phyloP scores from a whole-genome alignment of 441 rosid genomes.

The Brassica balearica region DNA sequence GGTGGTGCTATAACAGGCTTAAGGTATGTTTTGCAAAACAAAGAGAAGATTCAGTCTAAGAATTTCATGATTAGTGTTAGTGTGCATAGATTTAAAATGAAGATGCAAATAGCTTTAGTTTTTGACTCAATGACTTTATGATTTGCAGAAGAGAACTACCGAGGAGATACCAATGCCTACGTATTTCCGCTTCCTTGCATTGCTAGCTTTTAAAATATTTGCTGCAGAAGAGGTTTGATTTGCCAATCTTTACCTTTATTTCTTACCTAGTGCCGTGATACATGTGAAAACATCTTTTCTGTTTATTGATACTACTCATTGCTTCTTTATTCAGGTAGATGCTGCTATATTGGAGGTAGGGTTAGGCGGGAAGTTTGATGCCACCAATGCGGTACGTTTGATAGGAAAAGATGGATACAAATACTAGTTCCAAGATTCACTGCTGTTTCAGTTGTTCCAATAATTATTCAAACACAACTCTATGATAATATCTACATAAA shows the following conservation, averaged over 20 bases:
- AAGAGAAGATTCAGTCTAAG: neutral
- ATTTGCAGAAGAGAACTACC: slow-evolving; percentile 71
- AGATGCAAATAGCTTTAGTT: slow-evolving; percentile 15
- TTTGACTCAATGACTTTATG: slow-evolving; percentile 24
- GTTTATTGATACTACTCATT: slow-evolving; percentile 25
- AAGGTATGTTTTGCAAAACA: slow-evolving; percentile 60
- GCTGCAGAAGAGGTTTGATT: slow-evolving; percentile 83
- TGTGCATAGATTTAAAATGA: slow-evolving; percentile 12
- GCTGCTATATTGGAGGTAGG: slow-evolving; percentile 97
- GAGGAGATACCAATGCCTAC: slow-evolving; percentile 94
- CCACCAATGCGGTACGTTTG: slow-evolving; percentile 89
- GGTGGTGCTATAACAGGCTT: slow-evolving; percentile 97
- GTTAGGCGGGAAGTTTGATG: slow-evolving; percentile 91
- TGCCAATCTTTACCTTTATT: slow-evolving; percentile 16
- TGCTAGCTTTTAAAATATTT: slow-evolving; percentile 96
- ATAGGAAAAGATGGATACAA: neutral
- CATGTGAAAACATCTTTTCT: slow-evolving; percentile 18
- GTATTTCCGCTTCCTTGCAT: slow-evolving; percentile 86
- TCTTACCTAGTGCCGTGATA: slow-evolving; percentile 18
- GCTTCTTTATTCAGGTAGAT: slow-evolving; percentile 77
- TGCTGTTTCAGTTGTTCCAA: no score
- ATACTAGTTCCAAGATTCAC: no score
- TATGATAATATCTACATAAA: neutral
- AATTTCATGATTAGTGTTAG: neutral
- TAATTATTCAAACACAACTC: neutral